Percentiles rank a stretch among this genome's conserved stretches.
phyloP scores from a whole-genome alignment of 2,329 filamentous ascomycete genomes.

The Myrmaecium sp. region DNA sequence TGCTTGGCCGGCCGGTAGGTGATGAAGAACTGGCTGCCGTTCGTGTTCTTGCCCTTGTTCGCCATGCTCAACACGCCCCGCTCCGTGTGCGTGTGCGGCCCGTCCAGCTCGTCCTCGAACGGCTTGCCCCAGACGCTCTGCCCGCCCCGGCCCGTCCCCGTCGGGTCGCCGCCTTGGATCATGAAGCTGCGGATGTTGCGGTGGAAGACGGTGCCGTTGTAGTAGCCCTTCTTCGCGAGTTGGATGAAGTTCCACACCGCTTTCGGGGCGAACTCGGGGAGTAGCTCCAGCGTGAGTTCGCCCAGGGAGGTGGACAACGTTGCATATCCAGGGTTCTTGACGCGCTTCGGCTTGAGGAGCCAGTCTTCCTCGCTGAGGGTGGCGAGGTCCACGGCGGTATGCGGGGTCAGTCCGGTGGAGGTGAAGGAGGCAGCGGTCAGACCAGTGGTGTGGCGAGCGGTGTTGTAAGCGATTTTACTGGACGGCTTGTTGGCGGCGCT shows the following conservation, averaged over 20 bases:
- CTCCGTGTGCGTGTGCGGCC: conserved; percentile 65
- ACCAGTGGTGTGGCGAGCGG: conserved; percentile 79
- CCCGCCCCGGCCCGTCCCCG: conserved; percentile 82
- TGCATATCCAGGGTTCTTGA: conserved; percentile 83
- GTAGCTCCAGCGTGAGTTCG: conserved; percentile 72
- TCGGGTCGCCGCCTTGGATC: conserved; percentile 93
- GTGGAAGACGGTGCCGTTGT: conserved; percentile 70
- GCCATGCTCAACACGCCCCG: conserved; percentile 83
- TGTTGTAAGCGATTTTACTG: conserved; percentile 74
- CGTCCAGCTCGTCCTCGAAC: conserved; percentile 86
- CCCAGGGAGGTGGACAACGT: conserved; percentile 77
- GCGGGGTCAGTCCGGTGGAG: conserved; percentile 80
- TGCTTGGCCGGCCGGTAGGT: conserved; percentile 73
- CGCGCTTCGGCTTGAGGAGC: conserved; percentile 77
- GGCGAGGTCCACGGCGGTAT: conserved; percentile 75
- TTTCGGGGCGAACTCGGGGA: conserved; percentile 77
- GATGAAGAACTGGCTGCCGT: conserved; percentile 90
- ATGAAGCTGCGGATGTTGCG: conserved; percentile 93
- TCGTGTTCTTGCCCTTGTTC: conserved; percentile 97
- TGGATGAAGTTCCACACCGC: conserved; percentile 96
- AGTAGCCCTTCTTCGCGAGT: conserved; percentile 78
- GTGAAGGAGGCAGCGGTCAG: conserved; percentile 88
- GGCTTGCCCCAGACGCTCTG: conserved; percentile 85
- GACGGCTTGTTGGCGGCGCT: conserved; percentile 19
- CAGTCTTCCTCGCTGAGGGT: conserved; percentile 87